phyloP scores from a whole-genome alignment of 805 yeast species.

The Kuraishia molischiana region DNA sequence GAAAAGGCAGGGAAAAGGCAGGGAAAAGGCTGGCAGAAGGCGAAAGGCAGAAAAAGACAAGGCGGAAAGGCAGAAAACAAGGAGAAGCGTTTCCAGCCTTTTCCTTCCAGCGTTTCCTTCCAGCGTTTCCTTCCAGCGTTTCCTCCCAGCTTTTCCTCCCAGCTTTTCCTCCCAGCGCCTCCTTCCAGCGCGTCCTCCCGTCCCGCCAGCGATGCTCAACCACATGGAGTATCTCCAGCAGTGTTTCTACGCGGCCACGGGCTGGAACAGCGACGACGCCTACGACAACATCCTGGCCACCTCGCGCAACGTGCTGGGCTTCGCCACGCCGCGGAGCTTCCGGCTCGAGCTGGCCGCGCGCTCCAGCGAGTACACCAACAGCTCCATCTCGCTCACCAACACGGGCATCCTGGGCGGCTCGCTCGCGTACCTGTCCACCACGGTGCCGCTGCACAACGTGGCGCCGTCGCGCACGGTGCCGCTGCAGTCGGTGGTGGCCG shows the following conservation, averaged over 20 bases:
- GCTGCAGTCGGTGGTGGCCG: constrained; percentile 59
- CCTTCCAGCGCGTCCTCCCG: too few relatives aligned
- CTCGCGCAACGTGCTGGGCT: constrained; percentile 60
- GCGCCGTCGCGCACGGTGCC: constrained; percentile 40
- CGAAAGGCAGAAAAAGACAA: too few relatives aligned
- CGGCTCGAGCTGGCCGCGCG: constrained; percentile 60
- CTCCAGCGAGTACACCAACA: constrained; percentile 59
- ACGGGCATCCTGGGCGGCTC: constrained; percentile 67
- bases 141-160: too few relatives aligned
- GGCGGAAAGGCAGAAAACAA: too few relatives aligned
- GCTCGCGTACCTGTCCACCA: constrained; percentile 68
- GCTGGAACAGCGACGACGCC: constrained; percentile 74
- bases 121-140: too few relatives aligned
- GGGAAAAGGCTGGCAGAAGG: too few relatives aligned
- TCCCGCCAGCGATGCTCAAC: constrained; percentile 64
- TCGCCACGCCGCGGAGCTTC: constrained; percentile 59
- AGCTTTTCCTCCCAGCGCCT: too few relatives aligned
- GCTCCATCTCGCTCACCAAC: constrained; percentile 62
- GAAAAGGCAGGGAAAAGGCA: too few relatives aligned
- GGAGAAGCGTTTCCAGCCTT: too few relatives aligned
- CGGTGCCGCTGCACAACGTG: constrained; percentile 43
- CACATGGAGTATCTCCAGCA: constrained; percentile 83
- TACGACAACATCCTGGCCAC: constrained; percentile 71
- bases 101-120: too few relatives aligned
- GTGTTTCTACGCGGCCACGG: constrained; percentile 58